Conservation (phyloP, 2,329 filamentous ascomycete genomes). For the Cladobotryum mycophilum region DNA sequence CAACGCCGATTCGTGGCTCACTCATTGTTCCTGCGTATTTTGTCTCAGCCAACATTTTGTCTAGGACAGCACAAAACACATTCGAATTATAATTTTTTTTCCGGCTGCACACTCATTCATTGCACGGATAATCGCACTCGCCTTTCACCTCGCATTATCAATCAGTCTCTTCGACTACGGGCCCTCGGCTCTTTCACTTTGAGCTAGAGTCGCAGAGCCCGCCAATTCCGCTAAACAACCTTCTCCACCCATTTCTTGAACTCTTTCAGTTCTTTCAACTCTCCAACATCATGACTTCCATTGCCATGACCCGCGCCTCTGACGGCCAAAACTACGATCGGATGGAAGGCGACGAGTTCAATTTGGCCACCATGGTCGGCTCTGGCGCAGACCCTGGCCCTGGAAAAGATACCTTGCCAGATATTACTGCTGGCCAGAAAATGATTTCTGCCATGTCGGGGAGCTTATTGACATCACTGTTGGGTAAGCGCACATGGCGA, state of each 20-base stretch:
- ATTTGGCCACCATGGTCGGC: conserved; percentile 24
- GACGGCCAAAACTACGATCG: conserved; percentile 23
- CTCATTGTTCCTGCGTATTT: background rate
- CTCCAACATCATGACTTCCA: conserved; percentile 12
- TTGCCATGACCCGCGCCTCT: conserved; percentile 11
- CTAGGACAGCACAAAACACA: background rate
- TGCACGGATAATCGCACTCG: too few species aligned
- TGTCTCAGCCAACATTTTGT: background rate
- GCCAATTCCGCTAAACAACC: too few species aligned
- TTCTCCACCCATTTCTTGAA: too few species aligned
- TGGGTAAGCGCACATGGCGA: conserved; percentile 55
- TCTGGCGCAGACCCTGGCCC: conserved; percentile 13
- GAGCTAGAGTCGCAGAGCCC: too few species aligned
- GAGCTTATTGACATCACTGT: conserved; percentile 79
- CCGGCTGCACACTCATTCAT: too few species aligned
- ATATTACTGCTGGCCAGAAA: conserved; percentile 79
- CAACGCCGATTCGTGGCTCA: background rate
- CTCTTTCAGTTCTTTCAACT: too few species aligned
- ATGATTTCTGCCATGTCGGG: conserved; percentile 93
- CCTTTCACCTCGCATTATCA: background rate
- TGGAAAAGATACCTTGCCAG: conserved; percentile 37
- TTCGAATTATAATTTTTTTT: background rate
- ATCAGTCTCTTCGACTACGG: background rate
- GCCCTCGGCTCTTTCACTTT: too few species aligned
- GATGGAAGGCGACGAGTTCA: conserved; percentile 23